Evolutionary conservation across 768 basidiomycete species (phyloP).

Genomic region (Strobilomyces echinocephalus): DNA sequence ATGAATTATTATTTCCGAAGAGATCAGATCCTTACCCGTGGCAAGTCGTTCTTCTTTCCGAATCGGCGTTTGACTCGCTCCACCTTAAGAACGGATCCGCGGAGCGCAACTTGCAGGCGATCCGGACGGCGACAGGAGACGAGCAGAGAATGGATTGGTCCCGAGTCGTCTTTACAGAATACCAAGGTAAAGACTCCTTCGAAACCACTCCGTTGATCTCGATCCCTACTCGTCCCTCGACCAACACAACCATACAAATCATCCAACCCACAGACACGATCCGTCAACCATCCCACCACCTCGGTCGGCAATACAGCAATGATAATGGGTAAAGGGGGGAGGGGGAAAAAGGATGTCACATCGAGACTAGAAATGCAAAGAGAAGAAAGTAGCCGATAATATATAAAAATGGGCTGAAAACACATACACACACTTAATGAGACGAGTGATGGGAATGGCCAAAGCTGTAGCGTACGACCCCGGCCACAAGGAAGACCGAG

Average conservation of each 20-base stretch:
- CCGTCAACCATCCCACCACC: conserved; percentile 13
- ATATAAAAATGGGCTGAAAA: conserved; percentile 27
- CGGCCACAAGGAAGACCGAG: conserved; percentile 8
- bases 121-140: not conserved
- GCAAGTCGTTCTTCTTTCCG: too few relatives aligned
- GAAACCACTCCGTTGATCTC: conserved; percentile 5
- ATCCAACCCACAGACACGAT: conserved; percentile 13
- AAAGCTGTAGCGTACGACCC: conserved; percentile 13
- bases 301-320: conserved; percentile 17
- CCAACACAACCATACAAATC: conserved; percentile 8
- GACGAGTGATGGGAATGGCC: conserved; percentile 6
- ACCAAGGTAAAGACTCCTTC: conserved; percentile 3
- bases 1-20: too few relatives aligned
- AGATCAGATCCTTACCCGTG: too few relatives aligned
- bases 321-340: not conserved
- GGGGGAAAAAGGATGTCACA: conserved; percentile 12
- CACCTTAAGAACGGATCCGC: too few relatives aligned
- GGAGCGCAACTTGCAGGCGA: not conserved
- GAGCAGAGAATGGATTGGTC: conserved; percentile 4
- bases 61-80: too few relatives aligned
- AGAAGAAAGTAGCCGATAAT: conserved; percentile 24
- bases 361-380: conserved; percentile 18
- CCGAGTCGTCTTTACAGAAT: conserved; percentile 6
- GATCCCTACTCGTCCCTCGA: conserved; percentile 7
- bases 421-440: conserved; percentile 21